These are phyloP conservation scores for Claviceps sorghi DNA, from an alignment of 2,329 filamentous ascomycete species.

Conservation along the genomic window DNA sequence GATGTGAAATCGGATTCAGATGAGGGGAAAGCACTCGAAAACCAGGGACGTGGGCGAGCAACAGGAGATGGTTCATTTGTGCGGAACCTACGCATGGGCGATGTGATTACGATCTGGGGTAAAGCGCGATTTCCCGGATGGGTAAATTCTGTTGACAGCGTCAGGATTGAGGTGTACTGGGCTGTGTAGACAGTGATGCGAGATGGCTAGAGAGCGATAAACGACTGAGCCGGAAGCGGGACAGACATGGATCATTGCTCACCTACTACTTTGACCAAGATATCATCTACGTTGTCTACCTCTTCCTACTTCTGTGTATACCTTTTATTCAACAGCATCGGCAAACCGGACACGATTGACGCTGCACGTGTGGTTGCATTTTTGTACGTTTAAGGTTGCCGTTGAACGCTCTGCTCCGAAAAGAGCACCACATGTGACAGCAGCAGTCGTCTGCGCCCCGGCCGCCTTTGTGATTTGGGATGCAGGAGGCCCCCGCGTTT, in stretches of 20 bases:
- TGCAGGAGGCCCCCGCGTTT: not conserved
- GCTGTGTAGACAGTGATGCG: constrained; percentile 22
- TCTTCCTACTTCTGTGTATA: no score
- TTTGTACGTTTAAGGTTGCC: not conserved
- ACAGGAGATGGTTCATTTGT: constrained; percentile 43
- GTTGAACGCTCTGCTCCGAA: not conserved
- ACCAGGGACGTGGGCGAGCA: constrained; percentile 32
- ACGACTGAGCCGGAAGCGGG: no score
- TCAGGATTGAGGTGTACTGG: constrained; percentile 45
- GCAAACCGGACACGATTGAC: no score
- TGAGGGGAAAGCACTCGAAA: constrained; percentile 22
- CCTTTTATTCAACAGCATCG: no score
- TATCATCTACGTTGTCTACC: not conserved
- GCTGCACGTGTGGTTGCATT: no score
- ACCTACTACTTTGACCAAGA: no score
- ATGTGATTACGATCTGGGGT: constrained; percentile 47
- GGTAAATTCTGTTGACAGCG: constrained; percentile 34
- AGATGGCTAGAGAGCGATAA: not conserved
- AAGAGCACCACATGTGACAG: not conserved
- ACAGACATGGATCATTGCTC: no score
- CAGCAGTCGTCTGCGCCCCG: no score
- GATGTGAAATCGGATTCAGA: constrained; percentile 27
- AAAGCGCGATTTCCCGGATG: constrained; percentile 42
- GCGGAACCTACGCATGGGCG: constrained; percentile 39
- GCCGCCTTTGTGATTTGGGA: not conserved